Conservation (phyloP, 2,329 filamentous ascomycete species). For the Apiospora phragmitis region DNA sequence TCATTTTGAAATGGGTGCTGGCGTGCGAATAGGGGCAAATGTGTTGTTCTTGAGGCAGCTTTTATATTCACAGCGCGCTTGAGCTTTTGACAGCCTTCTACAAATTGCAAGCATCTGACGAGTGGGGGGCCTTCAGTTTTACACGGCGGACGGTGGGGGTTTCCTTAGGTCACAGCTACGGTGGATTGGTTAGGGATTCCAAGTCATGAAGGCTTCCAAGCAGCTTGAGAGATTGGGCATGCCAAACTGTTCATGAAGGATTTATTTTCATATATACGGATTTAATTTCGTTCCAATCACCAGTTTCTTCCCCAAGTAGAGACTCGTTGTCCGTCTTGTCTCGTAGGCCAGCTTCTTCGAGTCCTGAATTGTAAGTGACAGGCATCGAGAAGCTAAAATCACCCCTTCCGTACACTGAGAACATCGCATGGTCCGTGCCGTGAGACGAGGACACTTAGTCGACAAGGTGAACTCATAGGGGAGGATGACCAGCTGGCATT, state of each 20-base stretch:
- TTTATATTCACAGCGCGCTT: not conserved
- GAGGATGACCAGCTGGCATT: slow-evolving; percentile 7
- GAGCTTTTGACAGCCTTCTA: slow-evolving; percentile 6
- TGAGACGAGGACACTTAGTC: slow-evolving; percentile 4
- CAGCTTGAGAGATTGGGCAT: not conserved
- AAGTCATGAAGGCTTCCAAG: not conserved
- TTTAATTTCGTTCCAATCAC: not conserved
- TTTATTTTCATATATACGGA: too few relatives aligned
- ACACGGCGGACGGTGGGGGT: not conserved
- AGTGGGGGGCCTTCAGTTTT: not conserved
- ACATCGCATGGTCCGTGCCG: not conserved
- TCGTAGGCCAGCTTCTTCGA: not conserved
- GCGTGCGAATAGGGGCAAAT: not conserved
- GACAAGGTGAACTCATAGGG: slow-evolving; percentile 8
- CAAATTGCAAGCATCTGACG: slow-evolving; percentile 1
- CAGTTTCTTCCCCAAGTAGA: not conserved
- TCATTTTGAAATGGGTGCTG: slow-evolving; percentile 53
- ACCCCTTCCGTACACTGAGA: not conserved
- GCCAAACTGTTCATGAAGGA: not conserved
- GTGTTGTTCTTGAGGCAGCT: not conserved
- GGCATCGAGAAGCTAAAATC: not conserved
- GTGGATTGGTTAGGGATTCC: not conserved
- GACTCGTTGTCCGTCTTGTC: not conserved
- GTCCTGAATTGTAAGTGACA: not conserved
- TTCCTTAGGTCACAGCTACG: not conserved